Conservation (phyloP, 108 stramenopile species). For the Fragilariopsis cylindrus region DNA sequence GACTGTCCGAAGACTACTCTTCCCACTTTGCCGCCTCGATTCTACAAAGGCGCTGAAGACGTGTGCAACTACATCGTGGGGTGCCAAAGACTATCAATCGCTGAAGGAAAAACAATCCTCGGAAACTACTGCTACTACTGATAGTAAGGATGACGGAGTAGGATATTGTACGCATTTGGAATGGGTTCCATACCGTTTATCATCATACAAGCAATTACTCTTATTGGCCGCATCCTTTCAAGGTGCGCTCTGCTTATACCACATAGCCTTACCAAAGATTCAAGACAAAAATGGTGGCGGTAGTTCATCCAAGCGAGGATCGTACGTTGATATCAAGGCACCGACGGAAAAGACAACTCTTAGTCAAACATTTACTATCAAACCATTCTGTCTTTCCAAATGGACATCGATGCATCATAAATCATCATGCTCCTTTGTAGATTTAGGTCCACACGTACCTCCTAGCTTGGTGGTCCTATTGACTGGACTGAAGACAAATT, state of each 20-base stretch:
- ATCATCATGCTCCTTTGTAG: constrained; percentile 31
- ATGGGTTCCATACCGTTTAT: constrained; percentile 53
- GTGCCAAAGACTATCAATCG: neutral
- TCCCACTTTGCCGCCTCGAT: constrained; percentile 55
- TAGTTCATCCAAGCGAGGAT: neutral
- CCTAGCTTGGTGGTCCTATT: constrained; percentile 23
- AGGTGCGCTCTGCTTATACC: constrained; percentile 71
- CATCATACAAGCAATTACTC: constrained; percentile 40
- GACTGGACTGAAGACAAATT: constrained; percentile 24
- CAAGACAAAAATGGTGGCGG: constrained; percentile 13
- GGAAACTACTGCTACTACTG: constrained; percentile 6
- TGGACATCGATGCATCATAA: constrained; percentile 26
- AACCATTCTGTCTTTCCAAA: constrained; percentile 30
- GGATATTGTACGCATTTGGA: constrained; percentile 61
- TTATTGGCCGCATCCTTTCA: constrained; percentile 71
- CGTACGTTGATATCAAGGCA: constrained; percentile 14
- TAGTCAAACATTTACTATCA: constrained; percentile 23
- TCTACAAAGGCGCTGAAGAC: constrained; percentile 12
- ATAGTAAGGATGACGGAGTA: neutral
- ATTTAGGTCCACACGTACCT: constrained; percentile 48
- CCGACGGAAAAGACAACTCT: constrained; percentile 39
- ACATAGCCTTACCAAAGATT: constrained; percentile 51
- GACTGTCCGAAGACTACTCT: constrained; percentile 34
- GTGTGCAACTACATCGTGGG: constrained; percentile 8
- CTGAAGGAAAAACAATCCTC: too few relatives aligned